Conservation (phyloP, 768 basidiomycete genomes). For the Tylopilus rubrobrunneus region DNA sequence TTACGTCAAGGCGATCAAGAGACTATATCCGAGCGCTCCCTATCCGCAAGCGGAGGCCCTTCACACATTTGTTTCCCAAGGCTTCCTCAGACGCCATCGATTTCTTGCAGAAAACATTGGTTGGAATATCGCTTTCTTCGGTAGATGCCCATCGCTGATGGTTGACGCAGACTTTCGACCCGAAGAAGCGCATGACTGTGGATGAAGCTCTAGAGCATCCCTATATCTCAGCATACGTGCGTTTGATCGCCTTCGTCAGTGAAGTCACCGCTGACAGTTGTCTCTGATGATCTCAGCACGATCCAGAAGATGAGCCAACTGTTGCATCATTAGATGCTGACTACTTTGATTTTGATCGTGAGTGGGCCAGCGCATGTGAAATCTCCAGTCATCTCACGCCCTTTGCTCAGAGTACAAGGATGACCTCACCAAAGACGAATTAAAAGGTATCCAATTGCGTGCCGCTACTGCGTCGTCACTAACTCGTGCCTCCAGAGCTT, state of each 20-base stretch:
- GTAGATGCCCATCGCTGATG: constrained; percentile 22
- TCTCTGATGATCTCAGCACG: constrained; percentile 47
- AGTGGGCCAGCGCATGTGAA: constrained; percentile 23
- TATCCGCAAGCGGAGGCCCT: constrained; percentile 71
- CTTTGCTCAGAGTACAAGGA: constrained; percentile 59
- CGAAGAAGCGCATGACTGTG: constrained; percentile 79
- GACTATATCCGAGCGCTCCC: constrained; percentile 87
- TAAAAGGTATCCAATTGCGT: constrained; percentile 44
- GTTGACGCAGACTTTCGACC: constrained; percentile 68
- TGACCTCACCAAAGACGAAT: constrained; percentile 68
- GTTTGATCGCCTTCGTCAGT: constrained; percentile 19
- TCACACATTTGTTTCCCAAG: constrained; percentile 71
- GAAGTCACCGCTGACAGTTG: constrained; percentile 1
- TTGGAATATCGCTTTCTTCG: constrained; percentile 28
- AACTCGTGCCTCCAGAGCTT: constrained; percentile 41
- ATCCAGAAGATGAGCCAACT: constrained; percentile 85
- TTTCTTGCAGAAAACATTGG: constrained; percentile 68
- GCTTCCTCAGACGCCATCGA: constrained; percentile 71
- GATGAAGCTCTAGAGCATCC: constrained; percentile 82
- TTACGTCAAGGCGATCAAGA: constrained; percentile 77
- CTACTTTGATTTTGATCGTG: constrained; percentile 90
- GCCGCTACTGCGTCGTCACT: not conserved
- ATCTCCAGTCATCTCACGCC: not conserved
- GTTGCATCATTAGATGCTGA: constrained; percentile 75
- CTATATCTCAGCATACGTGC: constrained; percentile 72